Evolutionary conservation across 345 rosid genomes (phyloP).

Genomic region (Durio zibethinus): DNA sequence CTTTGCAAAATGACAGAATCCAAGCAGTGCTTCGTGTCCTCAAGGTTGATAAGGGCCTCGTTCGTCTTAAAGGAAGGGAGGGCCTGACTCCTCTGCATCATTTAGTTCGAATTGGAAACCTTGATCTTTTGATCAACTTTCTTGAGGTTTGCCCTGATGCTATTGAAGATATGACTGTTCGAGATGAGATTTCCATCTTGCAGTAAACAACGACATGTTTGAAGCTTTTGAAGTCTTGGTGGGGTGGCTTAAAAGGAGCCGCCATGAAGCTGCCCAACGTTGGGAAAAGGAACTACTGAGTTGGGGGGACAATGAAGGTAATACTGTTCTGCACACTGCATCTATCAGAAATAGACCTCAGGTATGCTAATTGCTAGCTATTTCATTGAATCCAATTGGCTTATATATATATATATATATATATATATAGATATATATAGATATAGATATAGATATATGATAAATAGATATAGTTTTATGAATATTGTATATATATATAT

Average conservation of each 20-base stretch:
- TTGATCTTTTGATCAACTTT: neutral
- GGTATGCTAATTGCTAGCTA: too few relatives aligned
- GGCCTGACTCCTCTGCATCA: constrained; percentile 18
- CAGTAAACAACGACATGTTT: neutral
- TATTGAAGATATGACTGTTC: constrained; percentile 10
- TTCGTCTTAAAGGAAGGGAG: neutral
- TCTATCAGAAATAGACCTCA: too few relatives aligned
- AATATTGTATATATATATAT: too few relatives aligned
- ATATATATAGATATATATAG: too few relatives aligned
- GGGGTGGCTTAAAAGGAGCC: neutral
- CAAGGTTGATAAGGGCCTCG: neutral
- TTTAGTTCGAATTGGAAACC: constrained; percentile 5
- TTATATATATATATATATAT: too few relatives aligned
- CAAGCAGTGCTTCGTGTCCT: neutral
- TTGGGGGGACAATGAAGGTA: neutral
- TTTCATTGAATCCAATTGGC: too few relatives aligned
- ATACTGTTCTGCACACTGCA: neutral
- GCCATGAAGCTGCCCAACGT: neutral
- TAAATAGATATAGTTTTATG: too few relatives aligned
- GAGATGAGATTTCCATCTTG: constrained; percentile 20
- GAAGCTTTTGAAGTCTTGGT: neutral
- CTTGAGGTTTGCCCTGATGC: constrained; percentile 14
- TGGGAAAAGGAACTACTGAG: neutral
- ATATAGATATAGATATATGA: too few relatives aligned
- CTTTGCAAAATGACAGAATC: neutral